phyloP scores from a whole-genome alignment of 2,329 filamentous ascomycete species.

The Chaetomium strumarium region DNA sequence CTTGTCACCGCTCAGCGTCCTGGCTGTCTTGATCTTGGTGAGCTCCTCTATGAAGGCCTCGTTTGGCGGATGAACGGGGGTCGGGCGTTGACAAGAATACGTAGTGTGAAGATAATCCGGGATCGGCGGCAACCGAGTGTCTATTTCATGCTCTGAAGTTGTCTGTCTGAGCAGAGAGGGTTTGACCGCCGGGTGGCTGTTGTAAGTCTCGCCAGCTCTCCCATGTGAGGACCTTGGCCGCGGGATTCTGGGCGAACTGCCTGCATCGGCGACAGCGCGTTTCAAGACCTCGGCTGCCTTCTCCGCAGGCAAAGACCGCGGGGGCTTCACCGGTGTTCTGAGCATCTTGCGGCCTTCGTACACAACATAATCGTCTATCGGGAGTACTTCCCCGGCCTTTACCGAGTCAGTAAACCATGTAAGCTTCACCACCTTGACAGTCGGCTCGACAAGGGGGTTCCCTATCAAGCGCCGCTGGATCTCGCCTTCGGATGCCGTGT shows the following conservation, averaged over 20 bases:
- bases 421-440: conserved; percentile 49
- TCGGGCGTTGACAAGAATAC: conserved; percentile 78
- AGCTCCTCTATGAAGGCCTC: conserved; percentile 67
- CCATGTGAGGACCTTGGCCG: conserved; percentile 18
- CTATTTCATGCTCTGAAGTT: conserved; percentile 70
- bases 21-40: conserved; percentile 64
- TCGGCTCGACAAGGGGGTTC: conserved; percentile 9
- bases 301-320: conserved; percentile 10
- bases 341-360: conserved; percentile 43
- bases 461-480: conserved; percentile 13
- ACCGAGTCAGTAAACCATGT: conserved; percentile 54
- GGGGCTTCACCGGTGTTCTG: conserved; percentile 7
- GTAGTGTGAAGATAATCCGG: conserved; percentile 60
- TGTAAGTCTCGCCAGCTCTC: conserved; percentile 15
- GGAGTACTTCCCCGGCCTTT: conserved; percentile 38
- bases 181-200: conserved; percentile 11
- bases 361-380: conserved; percentile 46
- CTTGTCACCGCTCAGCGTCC: conserved; percentile 66
- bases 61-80: conserved; percentile 66
- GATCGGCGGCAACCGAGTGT: conserved; percentile 51
- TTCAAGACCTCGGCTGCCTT: conserved; percentile 28
- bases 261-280: conserved; percentile 27
- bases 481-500: conserved; percentile 26
- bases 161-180: conserved; percentile 56
- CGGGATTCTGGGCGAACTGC: conserved; percentile 2